Percentiles rank a stretch among this genome's conserved stretches.
Conservation (phyloP, 352 stramenopile genomes). For the Pythium phragmitis region DNA sequence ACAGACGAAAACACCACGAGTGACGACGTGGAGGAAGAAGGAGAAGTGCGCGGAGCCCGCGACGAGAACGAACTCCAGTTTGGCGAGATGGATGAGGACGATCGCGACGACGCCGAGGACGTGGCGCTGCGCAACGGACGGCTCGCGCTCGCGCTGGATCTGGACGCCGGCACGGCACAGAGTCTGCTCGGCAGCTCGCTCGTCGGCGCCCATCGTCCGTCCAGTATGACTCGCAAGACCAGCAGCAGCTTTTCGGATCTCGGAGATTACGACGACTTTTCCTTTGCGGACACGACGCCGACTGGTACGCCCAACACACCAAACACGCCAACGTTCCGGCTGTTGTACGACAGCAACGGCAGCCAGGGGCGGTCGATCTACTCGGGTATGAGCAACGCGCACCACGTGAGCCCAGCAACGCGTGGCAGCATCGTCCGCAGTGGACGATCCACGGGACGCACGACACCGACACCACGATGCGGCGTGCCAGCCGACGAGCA, state of each 20-base stretch:
- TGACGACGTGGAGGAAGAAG: neutral
- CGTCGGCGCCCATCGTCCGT: conserved; percentile 29
- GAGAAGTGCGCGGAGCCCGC: conserved; percentile 6
- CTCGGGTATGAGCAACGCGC: conserved; percentile 44
- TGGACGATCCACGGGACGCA: conserved; percentile 40
- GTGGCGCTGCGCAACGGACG: conserved; percentile 27
- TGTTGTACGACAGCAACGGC: conserved; percentile 66
- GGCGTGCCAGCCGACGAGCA: conserved; percentile 57
- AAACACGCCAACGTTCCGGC: conserved; percentile 58
- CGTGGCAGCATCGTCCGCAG: conserved; percentile 27
- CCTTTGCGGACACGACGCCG: conserved; percentile 61
- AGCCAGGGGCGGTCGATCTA: conserved; percentile 39
- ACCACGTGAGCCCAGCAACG: conserved; percentile 31
- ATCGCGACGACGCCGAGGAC: conserved; percentile 27
- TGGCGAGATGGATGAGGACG: conserved; percentile 27
- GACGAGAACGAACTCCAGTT: conserved; percentile 33
- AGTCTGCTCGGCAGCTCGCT: conserved; percentile 14
- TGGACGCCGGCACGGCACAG: conserved; percentile 56
- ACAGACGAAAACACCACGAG: neutral
- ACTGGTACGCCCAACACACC: conserved; percentile 32
- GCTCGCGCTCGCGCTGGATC: conserved; percentile 59
- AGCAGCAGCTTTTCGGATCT: conserved; percentile 88
- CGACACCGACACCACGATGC: conserved; percentile 59
- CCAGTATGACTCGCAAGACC: conserved; percentile 67
- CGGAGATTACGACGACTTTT: conserved; percentile 84